Conservation (phyloP, 306 rosid species). For the Sicyos edulis region DNA sequence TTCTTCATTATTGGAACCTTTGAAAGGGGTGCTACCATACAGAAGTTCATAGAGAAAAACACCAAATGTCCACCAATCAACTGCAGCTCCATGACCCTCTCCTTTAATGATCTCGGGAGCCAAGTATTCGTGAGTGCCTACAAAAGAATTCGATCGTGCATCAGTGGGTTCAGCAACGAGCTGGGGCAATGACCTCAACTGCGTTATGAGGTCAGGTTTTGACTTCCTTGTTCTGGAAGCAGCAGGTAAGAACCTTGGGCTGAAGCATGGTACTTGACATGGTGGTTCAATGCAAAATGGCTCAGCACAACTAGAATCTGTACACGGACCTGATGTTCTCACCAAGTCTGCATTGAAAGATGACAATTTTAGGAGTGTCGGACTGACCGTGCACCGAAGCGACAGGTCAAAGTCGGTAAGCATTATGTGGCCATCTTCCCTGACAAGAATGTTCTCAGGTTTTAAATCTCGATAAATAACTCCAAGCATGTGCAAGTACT, state of each 20-base stretch:
- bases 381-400: slow-evolving; percentile 55
- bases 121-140: slow-evolving; percentile 70
- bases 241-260: slow-evolving; percentile 65
- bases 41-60: slow-evolving; percentile 66
- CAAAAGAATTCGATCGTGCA: slow-evolving; percentile 71
- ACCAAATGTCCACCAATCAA: slow-evolving; percentile 86
- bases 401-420: slow-evolving; percentile 76
- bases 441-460: slow-evolving; percentile 73
- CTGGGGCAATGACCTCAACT: slow-evolving; percentile 58
- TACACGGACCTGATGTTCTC: slow-evolving; percentile 54
- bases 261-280: slow-evolving; percentile 73
- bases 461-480: slow-evolving; percentile 71
- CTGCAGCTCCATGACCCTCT: slow-evolving; percentile 75
- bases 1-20: slow-evolving; percentile 58
- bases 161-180: slow-evolving; percentile 70
- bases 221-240: slow-evolving; percentile 51
- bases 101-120: slow-evolving; percentile 80
- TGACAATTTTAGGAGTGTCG: slow-evolving; percentile 50
- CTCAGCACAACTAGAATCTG: slow-evolving; percentile 53
- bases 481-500: slow-evolving; percentile 82
- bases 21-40: slow-evolving; percentile 65
- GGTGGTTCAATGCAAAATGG: slow-evolving; percentile 62
- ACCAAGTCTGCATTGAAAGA: slow-evolving; percentile 40
- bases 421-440: slow-evolving; percentile 80
- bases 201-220: slow-evolving; percentile 45